These are phyloP conservation scores for Moesziomyces sp. DNA, from an alignment of 1,284 basidiomycete genomes.

Conservation along the genomic window DNA sequence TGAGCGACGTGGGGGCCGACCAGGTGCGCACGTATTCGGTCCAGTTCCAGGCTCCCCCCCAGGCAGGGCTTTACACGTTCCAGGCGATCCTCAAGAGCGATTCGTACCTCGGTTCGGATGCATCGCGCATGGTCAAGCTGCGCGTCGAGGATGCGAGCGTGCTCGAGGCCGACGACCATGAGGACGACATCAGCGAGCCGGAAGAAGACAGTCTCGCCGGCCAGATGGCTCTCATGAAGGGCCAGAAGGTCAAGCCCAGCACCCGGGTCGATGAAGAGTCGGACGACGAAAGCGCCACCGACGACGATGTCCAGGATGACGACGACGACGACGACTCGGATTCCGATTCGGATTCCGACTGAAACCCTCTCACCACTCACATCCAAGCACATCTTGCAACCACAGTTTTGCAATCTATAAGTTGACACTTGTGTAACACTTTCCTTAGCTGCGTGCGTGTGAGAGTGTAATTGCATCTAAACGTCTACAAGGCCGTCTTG, in stretches of 20 bases:
- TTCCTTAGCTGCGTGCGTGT: not conserved
- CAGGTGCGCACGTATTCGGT: conserved; percentile 86
- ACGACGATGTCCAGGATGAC: conserved; percentile 27
- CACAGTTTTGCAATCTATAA: not conserved
- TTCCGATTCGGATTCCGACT: conserved; percentile 17
- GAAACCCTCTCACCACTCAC: not conserved
- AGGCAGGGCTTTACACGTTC: conserved; percentile 87
- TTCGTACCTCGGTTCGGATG: conserved; percentile 85
- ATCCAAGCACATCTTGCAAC: not conserved
- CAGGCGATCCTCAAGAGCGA: conserved; percentile 86
- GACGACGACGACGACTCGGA: conserved; percentile 25
- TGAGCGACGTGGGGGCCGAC: conserved; percentile 73
- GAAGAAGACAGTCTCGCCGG: conserved; percentile 79
- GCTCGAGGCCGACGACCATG: conserved; percentile 64
- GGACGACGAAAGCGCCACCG: conserved; percentile 69
- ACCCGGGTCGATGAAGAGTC: conserved; percentile 70
- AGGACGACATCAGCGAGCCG: conserved; percentile 67
- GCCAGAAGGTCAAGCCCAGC: conserved; percentile 80
- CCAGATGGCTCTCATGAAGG: conserved; percentile 98
- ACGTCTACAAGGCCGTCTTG: not conserved
- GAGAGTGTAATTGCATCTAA: not conserved
- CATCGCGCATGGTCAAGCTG: conserved; percentile 63
- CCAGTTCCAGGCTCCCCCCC: conserved; percentile 93
- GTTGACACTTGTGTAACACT: not conserved
- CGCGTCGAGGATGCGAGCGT: conserved; percentile 77